These are phyloP conservation scores for Xylaria castorea DNA, from an alignment of 495 filamentous ascomycete genomes.

Conservation along the genomic window DNA sequence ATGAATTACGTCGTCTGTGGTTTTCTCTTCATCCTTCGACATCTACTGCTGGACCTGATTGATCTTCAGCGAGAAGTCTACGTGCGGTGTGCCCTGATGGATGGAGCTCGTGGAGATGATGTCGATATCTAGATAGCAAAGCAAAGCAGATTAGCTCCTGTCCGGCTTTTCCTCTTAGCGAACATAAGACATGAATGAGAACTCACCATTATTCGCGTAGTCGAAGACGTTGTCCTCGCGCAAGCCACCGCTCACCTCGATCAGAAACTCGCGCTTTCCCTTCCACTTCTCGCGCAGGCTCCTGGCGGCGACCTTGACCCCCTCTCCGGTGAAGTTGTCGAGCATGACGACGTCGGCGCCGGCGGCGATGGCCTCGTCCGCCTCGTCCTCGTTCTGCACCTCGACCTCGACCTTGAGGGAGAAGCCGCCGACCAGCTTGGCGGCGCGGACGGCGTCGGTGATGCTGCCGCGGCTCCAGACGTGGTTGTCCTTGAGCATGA, in stretches of 20 bases:
- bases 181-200: background rate
- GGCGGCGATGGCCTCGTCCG: conserved; percentile 86
- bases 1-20: background rate
- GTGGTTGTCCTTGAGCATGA: conserved; percentile 99
- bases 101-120: conserved; percentile 95
- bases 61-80: conserved; percentile 97
- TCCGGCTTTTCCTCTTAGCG: background rate
- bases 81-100: conserved; percentile 90
- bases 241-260: conserved; percentile 93
- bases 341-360: conserved; percentile 97
- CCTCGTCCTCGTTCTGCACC: conserved; percentile 83
- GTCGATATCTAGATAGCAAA: conserved; percentile 73
- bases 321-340: conserved; percentile 87
- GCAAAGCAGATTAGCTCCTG: conserved; percentile 17
- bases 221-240: conserved; percentile 79
- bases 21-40: background rate
- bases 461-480: conserved; percentile 89
- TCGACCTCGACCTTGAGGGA: conserved; percentile 95
- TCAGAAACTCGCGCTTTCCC: conserved; percentile 69
- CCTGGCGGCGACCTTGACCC: conserved; percentile 71
- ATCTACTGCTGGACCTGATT: conserved; percentile 38
- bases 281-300: conserved; percentile 79
- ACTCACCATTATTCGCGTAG: conserved; percentile 76
- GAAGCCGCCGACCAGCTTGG: conserved; percentile 86
- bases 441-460: conserved; percentile 79